phyloP scores from a whole-genome alignment of 78 protist genomes.

The Dictyostelium brefeldianum region DNA sequence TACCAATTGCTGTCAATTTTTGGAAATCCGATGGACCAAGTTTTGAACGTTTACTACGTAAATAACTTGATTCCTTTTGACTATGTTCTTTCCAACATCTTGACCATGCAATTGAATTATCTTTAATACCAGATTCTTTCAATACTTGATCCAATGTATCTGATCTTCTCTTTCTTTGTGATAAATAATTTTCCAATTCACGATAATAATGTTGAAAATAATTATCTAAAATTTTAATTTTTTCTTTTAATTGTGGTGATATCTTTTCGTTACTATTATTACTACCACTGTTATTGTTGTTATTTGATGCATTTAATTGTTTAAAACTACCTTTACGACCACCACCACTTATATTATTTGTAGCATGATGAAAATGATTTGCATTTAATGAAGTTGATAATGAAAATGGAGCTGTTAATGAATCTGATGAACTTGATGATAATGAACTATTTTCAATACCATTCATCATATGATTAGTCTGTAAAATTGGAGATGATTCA shows the following conservation, averaged over 20 bases:
- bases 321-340: constrained; percentile 3
- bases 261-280: background rate
- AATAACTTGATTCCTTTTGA: constrained; percentile 47
- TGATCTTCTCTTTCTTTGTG: constrained; percentile 52
- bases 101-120: constrained; percentile 39
- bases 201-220: constrained; percentile 69
- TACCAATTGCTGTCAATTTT: constrained; percentile 59
- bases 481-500: constrained; percentile 12
- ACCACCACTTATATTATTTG: background rate
- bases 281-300: background rate
- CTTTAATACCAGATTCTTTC: constrained; percentile 28
- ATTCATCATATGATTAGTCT: background rate
- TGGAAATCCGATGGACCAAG: constrained; percentile 54
- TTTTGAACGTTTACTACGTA: constrained; percentile 53
- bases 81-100: constrained; percentile 47
- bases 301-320: background rate
- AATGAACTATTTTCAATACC: background rate
- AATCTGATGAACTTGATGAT: background rate
- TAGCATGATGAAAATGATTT: too few species aligned
- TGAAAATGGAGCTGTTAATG: background rate
- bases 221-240: constrained; percentile 64
- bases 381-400: constrained; percentile 8
- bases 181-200: constrained; percentile 48
- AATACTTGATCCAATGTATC: constrained; percentile 53
- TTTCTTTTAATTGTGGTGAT: constrained; percentile 55